Conservation (phyloP, 2,329 filamentous ascomycete species). For the Neospermospora avenae region DNA sequence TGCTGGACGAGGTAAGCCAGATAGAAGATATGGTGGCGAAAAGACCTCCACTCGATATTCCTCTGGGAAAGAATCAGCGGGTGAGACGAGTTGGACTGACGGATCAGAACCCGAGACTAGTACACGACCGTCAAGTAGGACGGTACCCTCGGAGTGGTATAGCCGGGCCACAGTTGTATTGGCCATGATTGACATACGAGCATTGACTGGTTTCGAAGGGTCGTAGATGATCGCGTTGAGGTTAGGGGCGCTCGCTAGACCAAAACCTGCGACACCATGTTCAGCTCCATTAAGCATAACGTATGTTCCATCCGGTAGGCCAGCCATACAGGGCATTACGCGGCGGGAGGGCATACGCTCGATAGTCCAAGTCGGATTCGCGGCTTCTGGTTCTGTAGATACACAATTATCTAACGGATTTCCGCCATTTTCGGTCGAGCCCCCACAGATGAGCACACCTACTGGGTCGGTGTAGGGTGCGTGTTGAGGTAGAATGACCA, state of each 20-base stretch:
- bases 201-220: conserved; percentile 50
- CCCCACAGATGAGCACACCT: conserved; percentile 61
- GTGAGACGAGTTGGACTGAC: conserved; percentile 37
- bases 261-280: conserved; percentile 60
- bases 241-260: conserved; percentile 56
- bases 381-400: conserved; percentile 55
- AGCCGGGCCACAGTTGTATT: conserved; percentile 62
- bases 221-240: conserved; percentile 62
- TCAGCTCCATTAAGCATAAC: conserved; percentile 61
- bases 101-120: conserved; percentile 57
- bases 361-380: conserved; percentile 56
- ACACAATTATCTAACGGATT: conserved; percentile 65
- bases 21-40: conserved; percentile 58
- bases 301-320: conserved; percentile 63
- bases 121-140: conserved; percentile 61
- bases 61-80: conserved; percentile 44
- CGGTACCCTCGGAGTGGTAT: conserved; percentile 63
- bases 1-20: conserved; percentile 47
- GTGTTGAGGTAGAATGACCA: conserved; percentile 59
- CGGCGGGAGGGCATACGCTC: conserved; percentile 65
- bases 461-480: conserved; percentile 60
- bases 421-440: conserved; percentile 51
- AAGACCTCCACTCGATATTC: conserved; percentile 66
- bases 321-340: conserved; percentile 60
- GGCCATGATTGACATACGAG: conserved; percentile 60